A percentile compares a stretch with the other conserved stretches of the same genome.
Conservation (phyloP, 2,329 filamentous ascomycete genomes). For the Lachnellula subtilissima region DNA sequence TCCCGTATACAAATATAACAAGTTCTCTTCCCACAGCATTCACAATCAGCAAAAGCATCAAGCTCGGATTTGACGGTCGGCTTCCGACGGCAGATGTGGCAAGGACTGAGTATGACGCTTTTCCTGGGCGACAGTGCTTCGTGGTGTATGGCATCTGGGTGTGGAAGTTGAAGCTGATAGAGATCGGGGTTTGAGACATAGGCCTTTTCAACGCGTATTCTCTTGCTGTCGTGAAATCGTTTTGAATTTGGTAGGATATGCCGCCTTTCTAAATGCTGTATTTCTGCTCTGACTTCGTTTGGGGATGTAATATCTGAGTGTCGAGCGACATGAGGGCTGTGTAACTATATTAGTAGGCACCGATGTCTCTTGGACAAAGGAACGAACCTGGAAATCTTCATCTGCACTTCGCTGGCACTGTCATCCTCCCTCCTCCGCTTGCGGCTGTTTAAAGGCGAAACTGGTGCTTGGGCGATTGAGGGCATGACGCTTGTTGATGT, state of each 20-base stretch:
- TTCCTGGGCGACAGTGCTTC: background rate
- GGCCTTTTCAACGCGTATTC: constrained; percentile 7
- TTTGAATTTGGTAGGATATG: background rate
- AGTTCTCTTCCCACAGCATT: constrained; percentile 55
- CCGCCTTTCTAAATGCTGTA: background rate
- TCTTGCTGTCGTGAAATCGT: constrained; percentile 8
- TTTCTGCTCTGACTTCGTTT: background rate
- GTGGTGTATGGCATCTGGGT: background rate
- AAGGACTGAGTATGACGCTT: constrained; percentile 43
- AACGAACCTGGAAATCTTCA: constrained; percentile 14
- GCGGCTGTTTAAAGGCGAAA: constrained; percentile 7
- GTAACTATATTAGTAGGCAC: background rate
- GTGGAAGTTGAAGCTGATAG: background rate
- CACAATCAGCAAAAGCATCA: constrained; percentile 61
- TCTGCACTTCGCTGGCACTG: background rate
- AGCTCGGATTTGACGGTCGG: constrained; percentile 62
- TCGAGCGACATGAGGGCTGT: background rate
- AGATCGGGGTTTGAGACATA: background rate
- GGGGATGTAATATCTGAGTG: background rate
- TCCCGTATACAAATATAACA: constrained; percentile 66
- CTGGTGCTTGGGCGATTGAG: constrained; percentile 21
- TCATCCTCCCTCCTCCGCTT: constrained; percentile 24
- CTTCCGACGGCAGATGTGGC: constrained; percentile 63
- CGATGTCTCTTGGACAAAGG: background rate
- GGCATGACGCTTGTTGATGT: constrained; percentile 18